Percentiles rank a stretch among this genome's conserved stretches.
phyloP scores from a whole-genome alignment of 352 stramenopile species.

The Peronosclerospora sorghi region DNA sequence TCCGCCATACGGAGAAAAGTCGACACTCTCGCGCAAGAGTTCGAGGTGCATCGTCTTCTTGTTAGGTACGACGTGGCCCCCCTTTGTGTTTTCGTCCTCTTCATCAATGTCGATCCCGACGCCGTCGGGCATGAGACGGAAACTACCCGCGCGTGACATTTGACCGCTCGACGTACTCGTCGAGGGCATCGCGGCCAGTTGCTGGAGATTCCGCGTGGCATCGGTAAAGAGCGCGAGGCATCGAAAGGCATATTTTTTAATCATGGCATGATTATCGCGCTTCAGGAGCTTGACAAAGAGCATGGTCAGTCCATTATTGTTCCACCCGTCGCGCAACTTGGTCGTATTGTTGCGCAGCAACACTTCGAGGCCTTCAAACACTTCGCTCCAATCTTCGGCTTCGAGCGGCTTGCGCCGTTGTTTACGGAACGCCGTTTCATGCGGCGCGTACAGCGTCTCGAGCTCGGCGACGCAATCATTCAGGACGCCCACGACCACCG shows the following conservation, averaged over 20 bases:
- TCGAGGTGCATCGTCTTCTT: constrained; percentile 67
- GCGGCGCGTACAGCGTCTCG: constrained; percentile 71
- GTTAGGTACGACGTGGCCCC: constrained; percentile 12
- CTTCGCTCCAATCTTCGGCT: constrained; percentile 81
- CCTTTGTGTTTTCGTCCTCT: constrained; percentile 20
- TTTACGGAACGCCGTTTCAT: constrained; percentile 75
- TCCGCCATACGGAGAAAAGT: constrained; percentile 79
- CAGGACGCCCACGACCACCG: constrained; percentile 68
- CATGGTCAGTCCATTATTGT: constrained; percentile 67
- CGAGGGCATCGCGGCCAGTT: constrained; percentile 36
- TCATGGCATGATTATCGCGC: constrained; percentile 77
- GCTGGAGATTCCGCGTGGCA: constrained; percentile 56
- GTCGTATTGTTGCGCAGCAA: constrained; percentile 63
- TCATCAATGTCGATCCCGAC: constrained; percentile 38
- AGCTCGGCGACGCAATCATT: constrained; percentile 76
- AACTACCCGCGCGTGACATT: constrained; percentile 22
- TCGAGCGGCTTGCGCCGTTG: constrained; percentile 72
- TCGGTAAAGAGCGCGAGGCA: constrained; percentile 78
- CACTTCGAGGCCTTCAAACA: constrained; percentile 80
- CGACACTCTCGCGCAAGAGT: constrained; percentile 66
- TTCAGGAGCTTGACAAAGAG: constrained; percentile 81
- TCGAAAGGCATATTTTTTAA: constrained; percentile 85
- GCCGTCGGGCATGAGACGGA: constrained; percentile 28
- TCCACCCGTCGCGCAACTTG: constrained; percentile 68
- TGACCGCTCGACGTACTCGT: constrained; percentile 27